phyloP scores from a whole-genome alignment of 2,329 filamentous ascomycete genomes.

The Fusarium miscanthi region DNA sequence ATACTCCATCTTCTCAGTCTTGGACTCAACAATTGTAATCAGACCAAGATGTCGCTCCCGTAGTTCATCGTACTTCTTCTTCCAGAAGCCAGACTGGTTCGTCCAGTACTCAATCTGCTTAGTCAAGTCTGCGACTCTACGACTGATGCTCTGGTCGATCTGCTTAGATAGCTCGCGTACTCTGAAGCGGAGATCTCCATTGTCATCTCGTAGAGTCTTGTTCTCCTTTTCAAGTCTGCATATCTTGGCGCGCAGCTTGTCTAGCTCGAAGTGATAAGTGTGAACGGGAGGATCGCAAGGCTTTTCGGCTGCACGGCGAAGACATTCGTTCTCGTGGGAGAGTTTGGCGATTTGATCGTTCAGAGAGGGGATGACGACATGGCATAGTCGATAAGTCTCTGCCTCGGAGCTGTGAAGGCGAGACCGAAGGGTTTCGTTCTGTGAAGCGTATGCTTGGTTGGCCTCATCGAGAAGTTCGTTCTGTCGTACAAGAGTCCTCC shows the following conservation, averaged over 20 bases:
- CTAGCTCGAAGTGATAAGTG: conserved; percentile 43
- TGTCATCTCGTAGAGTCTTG: conserved; percentile 50
- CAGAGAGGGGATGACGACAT: conserved; percentile 51
- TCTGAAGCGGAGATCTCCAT: conserved; percentile 49
- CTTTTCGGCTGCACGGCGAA: conserved; percentile 53
- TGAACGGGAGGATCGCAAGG: conserved; percentile 42
- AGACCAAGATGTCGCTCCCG: conserved; percentile 46
- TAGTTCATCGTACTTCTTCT: conserved; percentile 45
- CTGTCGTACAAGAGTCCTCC: conserved; percentile 51
- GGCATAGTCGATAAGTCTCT: conserved; percentile 50
- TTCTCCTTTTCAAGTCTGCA: conserved; percentile 54
- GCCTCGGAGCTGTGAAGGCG: conserved; percentile 50
- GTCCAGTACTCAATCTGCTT: conserved; percentile 52
- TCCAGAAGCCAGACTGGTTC: conserved; percentile 48
- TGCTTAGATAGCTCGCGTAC: conserved; percentile 51
- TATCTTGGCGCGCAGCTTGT: conserved; percentile 50
- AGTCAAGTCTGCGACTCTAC: conserved; percentile 48
- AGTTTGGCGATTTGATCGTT: conserved; percentile 53
- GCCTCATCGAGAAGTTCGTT: conserved; percentile 51
- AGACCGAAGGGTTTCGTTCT: conserved; percentile 51
- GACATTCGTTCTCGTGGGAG: conserved; percentile 52
- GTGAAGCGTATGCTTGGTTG: conserved; percentile 49
- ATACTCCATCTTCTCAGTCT: conserved; percentile 48
- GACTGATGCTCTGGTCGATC: conserved; percentile 47
- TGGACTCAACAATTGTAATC: conserved; percentile 44